Conservation (phyloP, 2,329 filamentous ascomycete genomes). For the Ophiobolus disseminans region DNA sequence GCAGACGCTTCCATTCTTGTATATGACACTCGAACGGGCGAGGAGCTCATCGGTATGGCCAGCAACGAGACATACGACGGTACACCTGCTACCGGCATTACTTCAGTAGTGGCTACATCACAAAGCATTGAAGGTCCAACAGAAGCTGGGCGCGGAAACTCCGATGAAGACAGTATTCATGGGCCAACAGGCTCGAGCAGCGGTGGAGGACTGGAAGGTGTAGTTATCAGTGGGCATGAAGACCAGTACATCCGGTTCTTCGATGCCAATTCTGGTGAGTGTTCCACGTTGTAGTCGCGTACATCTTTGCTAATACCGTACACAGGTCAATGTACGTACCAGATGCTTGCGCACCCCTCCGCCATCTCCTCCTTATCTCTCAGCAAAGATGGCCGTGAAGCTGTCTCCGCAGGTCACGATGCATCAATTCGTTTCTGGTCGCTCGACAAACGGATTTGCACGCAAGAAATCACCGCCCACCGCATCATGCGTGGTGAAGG, state of each 20-base stretch:
- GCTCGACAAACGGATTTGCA: slow-evolving; percentile 92
- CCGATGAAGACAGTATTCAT: slow-evolving; percentile 77
- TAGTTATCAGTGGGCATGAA: slow-evolving; percentile 95
- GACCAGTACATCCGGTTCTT: slow-evolving; percentile 97
- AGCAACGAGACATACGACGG: slow-evolving; percentile 94
- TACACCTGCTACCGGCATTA: slow-evolving; percentile 82
- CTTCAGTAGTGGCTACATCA: slow-evolving; percentile 87
- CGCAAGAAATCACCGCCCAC: slow-evolving; percentile 92
- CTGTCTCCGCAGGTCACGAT: slow-evolving; percentile 95
- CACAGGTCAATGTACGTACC: slow-evolving; percentile 96
- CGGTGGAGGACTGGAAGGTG: slow-evolving; percentile 78
- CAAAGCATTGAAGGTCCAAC: slow-evolving; percentile 73
- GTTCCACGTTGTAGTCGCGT: background rate
- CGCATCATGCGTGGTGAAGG: slow-evolving; percentile 95
- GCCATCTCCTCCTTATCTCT: slow-evolving; percentile 91
- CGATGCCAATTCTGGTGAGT: slow-evolving; percentile 96
- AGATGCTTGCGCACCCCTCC: slow-evolving; percentile 94
- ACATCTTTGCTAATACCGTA: slow-evolving; percentile 2
- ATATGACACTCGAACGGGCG: slow-evolving; percentile 89
- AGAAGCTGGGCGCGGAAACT: slow-evolving; percentile 68
- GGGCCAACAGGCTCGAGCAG: slow-evolving; percentile 85
- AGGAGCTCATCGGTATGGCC: slow-evolving; percentile 91
- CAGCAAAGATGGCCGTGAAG: slow-evolving; percentile 90
- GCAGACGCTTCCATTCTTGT: slow-evolving; percentile 88
- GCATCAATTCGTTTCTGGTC: slow-evolving; percentile 97